Conservation (phyloP, 2,329 filamentous ascomycete genomes). For the Fusarium torulosum region DNA sequence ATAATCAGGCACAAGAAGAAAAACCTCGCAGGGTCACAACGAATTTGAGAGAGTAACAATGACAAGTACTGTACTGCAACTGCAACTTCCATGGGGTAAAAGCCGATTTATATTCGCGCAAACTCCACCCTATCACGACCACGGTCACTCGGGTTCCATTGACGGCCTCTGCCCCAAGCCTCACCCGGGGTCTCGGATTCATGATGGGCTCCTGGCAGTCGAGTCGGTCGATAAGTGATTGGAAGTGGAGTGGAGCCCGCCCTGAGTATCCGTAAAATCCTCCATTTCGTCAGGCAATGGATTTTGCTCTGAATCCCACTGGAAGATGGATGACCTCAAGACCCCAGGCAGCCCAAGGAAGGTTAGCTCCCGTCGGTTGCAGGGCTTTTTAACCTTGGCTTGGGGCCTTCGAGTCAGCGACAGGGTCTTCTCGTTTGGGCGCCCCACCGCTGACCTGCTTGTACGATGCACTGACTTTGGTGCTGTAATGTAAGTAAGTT, state of each 20-base stretch:
- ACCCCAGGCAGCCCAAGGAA: background rate
- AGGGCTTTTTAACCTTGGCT: background rate
- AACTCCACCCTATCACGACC: slow-evolving; percentile 50
- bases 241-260: slow-evolving; percentile 16
- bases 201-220: slow-evolving; percentile 29
- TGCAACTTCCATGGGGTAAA: slow-evolving; percentile 10
- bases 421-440: background rate
- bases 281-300: background rate
- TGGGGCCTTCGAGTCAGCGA: slow-evolving; percentile 22
- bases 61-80: no score
- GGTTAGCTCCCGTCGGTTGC: background rate
- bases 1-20: background rate
- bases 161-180: slow-evolving; percentile 9
- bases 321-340: slow-evolving; percentile 3
- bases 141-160: slow-evolving; percentile 34
- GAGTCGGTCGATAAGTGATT: background rate
- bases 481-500: background rate
- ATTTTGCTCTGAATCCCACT: slow-evolving; percentile 17
- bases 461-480: slow-evolving; percentile 7
- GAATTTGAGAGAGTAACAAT: slow-evolving; percentile 28
- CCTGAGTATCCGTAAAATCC: slow-evolving; percentile 3
- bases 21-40: slow-evolving; percentile 27
- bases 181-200: slow-evolving; percentile 30
- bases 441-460: slow-evolving; percentile 6
- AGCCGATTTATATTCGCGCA: slow-evolving; percentile 55